Evolutionary conservation across 306 rosid species (phyloP).

Genomic region (Quercus robur): DNA sequence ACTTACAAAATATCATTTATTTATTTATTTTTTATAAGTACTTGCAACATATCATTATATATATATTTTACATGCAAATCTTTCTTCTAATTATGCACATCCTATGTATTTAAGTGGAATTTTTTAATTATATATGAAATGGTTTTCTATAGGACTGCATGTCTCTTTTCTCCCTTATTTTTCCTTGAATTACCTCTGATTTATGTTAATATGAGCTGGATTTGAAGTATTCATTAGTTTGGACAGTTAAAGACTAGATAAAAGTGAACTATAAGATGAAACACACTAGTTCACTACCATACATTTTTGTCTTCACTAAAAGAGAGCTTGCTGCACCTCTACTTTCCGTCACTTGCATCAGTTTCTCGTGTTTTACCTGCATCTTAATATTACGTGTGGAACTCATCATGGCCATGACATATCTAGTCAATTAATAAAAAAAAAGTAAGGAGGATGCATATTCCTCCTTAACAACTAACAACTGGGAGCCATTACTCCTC

Average conservation of each 20-base stretch:
- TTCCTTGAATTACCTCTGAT: background rate
- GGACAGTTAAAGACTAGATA: background rate
- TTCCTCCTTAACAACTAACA: background rate
- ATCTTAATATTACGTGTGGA: background rate
- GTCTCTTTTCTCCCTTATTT: background rate
- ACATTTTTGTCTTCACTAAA: background rate
- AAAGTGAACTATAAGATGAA: background rate
- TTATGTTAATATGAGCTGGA: background rate
- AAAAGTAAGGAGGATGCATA: background rate
- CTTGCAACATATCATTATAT: background rate
- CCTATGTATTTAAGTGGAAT: background rate
- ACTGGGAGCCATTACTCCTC: background rate
- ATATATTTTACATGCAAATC: background rate
- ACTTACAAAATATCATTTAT: background rate
- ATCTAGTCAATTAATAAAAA: background rate
- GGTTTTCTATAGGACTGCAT: background rate
- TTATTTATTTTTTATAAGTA: background rate
- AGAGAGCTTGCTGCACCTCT: background rate
- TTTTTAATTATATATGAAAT: background rate
- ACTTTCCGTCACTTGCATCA: background rate
- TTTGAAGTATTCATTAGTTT: background rate
- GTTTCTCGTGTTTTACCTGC: background rate
- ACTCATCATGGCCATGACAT: background rate
- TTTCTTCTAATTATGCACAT: background rate
- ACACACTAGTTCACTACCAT: background rate